Evolutionary conservation across 2,329 filamentous ascomycete species (phyloP).

Genomic region (Pseudocercospora ulei): DNA sequence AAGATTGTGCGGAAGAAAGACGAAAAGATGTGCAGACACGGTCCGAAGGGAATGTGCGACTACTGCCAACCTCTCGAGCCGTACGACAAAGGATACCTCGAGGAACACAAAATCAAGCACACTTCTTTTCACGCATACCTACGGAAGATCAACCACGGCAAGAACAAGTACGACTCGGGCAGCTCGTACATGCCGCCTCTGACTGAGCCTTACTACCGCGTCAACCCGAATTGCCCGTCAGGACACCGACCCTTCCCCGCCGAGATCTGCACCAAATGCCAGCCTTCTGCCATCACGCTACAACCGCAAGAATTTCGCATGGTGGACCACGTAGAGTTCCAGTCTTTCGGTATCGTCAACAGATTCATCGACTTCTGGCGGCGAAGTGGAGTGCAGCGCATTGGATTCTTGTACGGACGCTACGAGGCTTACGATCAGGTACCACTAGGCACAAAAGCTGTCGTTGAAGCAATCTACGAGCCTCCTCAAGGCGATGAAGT

Average conservation of each 20-base stretch:
- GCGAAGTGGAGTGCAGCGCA: conserved; percentile 67
- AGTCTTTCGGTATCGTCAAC: conserved; percentile 73
- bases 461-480: conserved; percentile 96
- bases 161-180: conserved; percentile 88
- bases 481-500: conserved; percentile 81
- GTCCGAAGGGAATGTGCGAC: conserved; percentile 96
- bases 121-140: conserved; percentile 91
- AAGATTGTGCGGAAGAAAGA: conserved; percentile 73
- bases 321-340: conserved; percentile 97
- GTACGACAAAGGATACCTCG: conserved; percentile 77
- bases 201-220: conserved; percentile 83
- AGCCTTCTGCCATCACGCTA: conserved; percentile 90
- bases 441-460: conserved; percentile 83
- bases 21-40: conserved; percentile 84
- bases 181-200: conserved; percentile 94
- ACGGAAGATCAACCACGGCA: conserved; percentile 87
- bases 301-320: conserved; percentile 90
- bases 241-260: conserved; percentile 91
- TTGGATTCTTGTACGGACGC: conserved; percentile 83
- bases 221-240: conserved; percentile 78
- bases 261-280: conserved; percentile 95
- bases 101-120: conserved; percentile 98
- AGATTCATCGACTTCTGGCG: conserved; percentile 89
- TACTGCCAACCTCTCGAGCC: conserved; percentile 97
- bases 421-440: conserved; percentile 89